Percentiles rank a stretch among this genome's conserved stretches.
phyloP scores from a whole-genome alignment of 306 rosid species.

The Vigna radiata region DNA sequence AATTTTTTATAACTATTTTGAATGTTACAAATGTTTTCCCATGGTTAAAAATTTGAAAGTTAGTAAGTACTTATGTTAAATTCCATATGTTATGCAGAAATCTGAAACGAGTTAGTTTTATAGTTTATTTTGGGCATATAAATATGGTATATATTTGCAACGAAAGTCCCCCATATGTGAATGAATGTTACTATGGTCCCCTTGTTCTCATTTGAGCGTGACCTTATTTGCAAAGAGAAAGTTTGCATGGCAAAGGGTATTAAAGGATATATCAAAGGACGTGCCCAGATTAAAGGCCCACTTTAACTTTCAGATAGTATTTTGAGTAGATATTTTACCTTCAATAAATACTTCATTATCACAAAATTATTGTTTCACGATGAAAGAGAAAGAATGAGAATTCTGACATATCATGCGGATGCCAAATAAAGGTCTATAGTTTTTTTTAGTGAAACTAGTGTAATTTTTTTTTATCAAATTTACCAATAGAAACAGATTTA shows the following conservation, averaged over 20 bases:
- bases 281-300: slow-evolving; percentile 39
- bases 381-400: background rate
- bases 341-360: background rate
- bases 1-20: no score
- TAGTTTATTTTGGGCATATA: slow-evolving; percentile 41
- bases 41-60: no score
- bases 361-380: background rate
- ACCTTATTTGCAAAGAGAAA: slow-evolving; percentile 67
- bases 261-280: background rate
- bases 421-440: background rate
- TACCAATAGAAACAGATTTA: no score
- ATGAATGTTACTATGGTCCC: slow-evolving; percentile 52
- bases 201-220: slow-evolving; percentile 51
- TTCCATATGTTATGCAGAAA: background rate
- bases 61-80: no score
- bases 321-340: no score
- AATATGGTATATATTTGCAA: slow-evolving; percentile 59
- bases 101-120: slow-evolving; percentile 38
- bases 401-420: background rate
- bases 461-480: no score
- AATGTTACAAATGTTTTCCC: no score
- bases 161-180: slow-evolving; percentile 32
- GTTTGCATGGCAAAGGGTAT: slow-evolving; percentile 52
- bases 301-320: slow-evolving; percentile 41
- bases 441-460: no score